Percentiles rank a stretch among this genome's conserved stretches.
phyloP scores from a whole-genome alignment of 306 rosid species.

The Rosa rugosa region DNA sequence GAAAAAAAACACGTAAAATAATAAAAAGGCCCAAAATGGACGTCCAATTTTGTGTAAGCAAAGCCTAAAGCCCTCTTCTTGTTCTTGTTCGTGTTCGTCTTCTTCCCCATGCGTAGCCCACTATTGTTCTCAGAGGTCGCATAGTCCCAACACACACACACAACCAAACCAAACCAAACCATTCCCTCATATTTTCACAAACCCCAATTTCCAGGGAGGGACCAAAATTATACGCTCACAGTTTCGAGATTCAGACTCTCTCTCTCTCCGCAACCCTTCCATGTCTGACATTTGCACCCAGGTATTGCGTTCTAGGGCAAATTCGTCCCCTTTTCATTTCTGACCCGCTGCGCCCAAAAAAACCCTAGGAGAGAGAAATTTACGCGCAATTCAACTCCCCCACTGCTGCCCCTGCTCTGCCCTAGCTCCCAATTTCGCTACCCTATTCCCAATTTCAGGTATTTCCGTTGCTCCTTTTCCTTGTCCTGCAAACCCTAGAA shows the following conservation, averaged over 20 bases:
- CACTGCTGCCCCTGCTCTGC: constrained; percentile 35
- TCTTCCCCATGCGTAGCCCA: constrained; percentile 92
- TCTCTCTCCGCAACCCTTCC: constrained; percentile 30
- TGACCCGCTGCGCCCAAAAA: constrained; percentile 39
- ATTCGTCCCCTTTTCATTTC: constrained; percentile 36
- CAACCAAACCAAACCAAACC: constrained; percentile 21
- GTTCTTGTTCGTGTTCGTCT: constrained; percentile 34
- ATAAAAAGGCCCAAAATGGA: constrained; percentile 72
- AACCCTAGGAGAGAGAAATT: constrained; percentile 83
- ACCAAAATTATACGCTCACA: too few species aligned
- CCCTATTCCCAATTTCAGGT: constrained; percentile 56
- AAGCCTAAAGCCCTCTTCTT: constrained; percentile 53
- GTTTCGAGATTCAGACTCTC: too few species aligned
- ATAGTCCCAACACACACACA: constrained; percentile 52
- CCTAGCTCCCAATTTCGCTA: constrained; percentile 52
- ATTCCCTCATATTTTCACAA: constrained; percentile 17
- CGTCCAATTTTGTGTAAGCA: constrained; percentile 36
- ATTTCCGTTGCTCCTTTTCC: constrained; percentile 24
- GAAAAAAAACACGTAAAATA: background rate
- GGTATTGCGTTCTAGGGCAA: constrained; percentile 50
- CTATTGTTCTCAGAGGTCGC: constrained; percentile 76
- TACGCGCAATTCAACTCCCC: constrained; percentile 31
- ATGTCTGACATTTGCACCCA: constrained; percentile 58
- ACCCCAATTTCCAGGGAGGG: constrained; percentile 19
- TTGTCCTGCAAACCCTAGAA: constrained; percentile 71